These are phyloP conservation scores for Anthracocystis setariae DNA, from an alignment of 1,284 basidiomycete species.

Conservation along the genomic window DNA sequence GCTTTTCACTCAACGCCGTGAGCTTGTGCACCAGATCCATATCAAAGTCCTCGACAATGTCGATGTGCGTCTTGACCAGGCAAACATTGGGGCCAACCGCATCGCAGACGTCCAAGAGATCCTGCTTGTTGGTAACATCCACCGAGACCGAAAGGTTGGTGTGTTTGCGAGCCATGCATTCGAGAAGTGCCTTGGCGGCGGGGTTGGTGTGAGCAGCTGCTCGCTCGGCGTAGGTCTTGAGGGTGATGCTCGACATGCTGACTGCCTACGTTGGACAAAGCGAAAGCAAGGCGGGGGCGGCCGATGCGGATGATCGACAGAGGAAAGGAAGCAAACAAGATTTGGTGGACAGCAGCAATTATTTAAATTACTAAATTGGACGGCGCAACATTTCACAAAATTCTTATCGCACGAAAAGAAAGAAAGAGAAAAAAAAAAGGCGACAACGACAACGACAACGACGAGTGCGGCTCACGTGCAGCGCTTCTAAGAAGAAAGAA, in stretches of 20 bases:
- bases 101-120: conserved; percentile 87
- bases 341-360: neutral
- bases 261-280: neutral
- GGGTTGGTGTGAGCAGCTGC: conserved; percentile 54
- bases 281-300: conserved; percentile 3
- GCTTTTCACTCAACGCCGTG: conserved; percentile 77
- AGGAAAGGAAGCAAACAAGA: conserved; percentile 15
- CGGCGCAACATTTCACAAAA: neutral
- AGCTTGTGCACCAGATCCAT: conserved; percentile 78
- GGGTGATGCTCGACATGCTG: conserved; percentile 45
- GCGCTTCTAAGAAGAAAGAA: conserved; percentile 12
- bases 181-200: conserved; percentile 72
- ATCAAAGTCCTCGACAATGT: conserved; percentile 93
- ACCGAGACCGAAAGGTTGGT: conserved; percentile 94
- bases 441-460: no score
- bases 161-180: conserved; percentile 86
- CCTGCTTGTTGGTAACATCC: conserved; percentile 84
- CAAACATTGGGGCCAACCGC: conserved; percentile 88
- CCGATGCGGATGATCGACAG: conserved; percentile 37
- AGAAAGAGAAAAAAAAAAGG: no score
- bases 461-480: conserved; percentile 22
- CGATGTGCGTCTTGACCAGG: conserved; percentile 98
- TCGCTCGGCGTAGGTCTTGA: conserved; percentile 53
- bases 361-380: neutral
- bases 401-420: conserved; percentile 30